Conservation (phyloP, 805 yeast species). For the Kluyveromyces lactis region DNA sequence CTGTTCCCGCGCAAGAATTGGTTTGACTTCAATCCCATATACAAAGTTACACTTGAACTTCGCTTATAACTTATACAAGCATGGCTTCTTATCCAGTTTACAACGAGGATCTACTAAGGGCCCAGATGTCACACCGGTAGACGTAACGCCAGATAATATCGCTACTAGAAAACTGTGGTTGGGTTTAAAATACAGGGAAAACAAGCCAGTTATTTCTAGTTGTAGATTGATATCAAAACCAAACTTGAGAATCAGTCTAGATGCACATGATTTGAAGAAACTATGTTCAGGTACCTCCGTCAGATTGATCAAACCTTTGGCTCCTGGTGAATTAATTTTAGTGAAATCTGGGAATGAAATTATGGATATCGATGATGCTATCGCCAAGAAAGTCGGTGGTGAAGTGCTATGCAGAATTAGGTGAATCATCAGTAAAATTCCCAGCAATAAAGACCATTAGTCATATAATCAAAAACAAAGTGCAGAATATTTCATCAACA, state of each 20-base stretch:
- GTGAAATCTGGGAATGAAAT: conserved; percentile 48
- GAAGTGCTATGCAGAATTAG: conserved; percentile 75
- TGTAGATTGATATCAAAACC: conserved; percentile 79
- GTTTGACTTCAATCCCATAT: conserved; percentile 76
- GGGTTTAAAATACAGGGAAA: conserved; percentile 79
- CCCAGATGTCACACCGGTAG: conserved; percentile 70
- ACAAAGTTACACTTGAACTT: conserved; percentile 75
- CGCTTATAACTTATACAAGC: conserved; percentile 76
- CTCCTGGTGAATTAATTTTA: conserved; percentile 84
- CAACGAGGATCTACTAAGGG: conserved; percentile 80
- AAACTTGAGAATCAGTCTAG: conserved; percentile 61
- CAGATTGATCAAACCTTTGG: conserved; percentile 69
- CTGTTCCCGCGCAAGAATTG: conserved; percentile 64
- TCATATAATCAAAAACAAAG: no score
- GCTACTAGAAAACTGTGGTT: conserved; percentile 85
- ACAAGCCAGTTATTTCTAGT: conserved; percentile 64
- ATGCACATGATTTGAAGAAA: conserved; percentile 54
- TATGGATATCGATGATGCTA: conserved; percentile 80
- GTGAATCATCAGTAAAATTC: conserved; percentile 17
- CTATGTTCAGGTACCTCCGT: conserved; percentile 71
- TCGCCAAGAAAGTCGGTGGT: conserved; percentile 57
- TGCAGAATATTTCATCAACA: no score
- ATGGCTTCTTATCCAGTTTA: conserved; percentile 79
- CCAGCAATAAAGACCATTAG: no score
- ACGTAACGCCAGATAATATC: conserved; percentile 79